Base-by-base conservation (phyloP, 352 stramenopile genomes). In the Hyaloperonospora brassicae region DNA sequence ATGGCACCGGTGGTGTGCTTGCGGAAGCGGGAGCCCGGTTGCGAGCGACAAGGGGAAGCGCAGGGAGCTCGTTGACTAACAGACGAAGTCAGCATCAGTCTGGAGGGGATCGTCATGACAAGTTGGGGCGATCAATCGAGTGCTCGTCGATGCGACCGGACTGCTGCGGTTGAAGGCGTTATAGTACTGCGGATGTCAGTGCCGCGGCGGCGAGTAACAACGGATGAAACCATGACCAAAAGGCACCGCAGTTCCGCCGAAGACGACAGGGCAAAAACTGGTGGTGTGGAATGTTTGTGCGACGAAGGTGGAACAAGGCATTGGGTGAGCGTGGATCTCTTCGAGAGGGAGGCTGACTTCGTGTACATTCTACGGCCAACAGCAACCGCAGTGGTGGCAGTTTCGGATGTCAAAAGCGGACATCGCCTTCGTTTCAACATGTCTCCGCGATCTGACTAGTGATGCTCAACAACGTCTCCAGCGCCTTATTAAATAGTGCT, bases 121-220 rank as follows among this genome's bases (percentile, higher is more conserved):
- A 48, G 24, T 82, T 17, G 72, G 63, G 66, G 43, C 57, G 82
- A 22, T 64, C 70, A 42, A 48, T 59, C 3, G 40, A 55, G 21
- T 73, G 70, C 42, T 82, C 77, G 61, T 66, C 50, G 4, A 68
- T 55, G 23, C 27, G 84, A 34, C 44, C 17, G 17, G 17, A 17
- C 17, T 17, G 17, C 17, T 17, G 17, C 17, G 17, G 17, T 86
- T 27, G 55, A 76, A 60, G 36, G 61, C 42, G 59, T 66, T 2
- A 63, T 60, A n/a, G 61, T 71, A 30, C 50, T 66, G 25, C 65
- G 55, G 41, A 45, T 41, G 46, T 86, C 24, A 69, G 76, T 57
- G 44, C 65, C 24, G 72, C 71, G 11, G 75, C 68, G 1, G 43
- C 80, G 5, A 61, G 51, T 25, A 25, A 50, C 4, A n/a, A 47